Evolutionary conservation across 768 basidiomycete genomes (phyloP).

Genomic region (Suillus luteus): DNA sequence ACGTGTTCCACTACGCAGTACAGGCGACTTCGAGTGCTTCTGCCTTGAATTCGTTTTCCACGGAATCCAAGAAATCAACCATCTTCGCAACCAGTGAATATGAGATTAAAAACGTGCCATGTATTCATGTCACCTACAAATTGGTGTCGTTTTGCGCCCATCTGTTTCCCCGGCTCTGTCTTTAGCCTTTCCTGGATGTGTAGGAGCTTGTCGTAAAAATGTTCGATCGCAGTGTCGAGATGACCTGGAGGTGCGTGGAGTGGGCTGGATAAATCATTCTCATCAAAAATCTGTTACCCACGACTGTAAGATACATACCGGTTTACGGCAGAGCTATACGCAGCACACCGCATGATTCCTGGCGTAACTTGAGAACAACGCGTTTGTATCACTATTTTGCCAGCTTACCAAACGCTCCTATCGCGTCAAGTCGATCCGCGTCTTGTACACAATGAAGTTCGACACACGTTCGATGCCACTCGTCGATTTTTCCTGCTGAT

Average conservation of each 20-base stretch:
- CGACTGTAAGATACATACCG: conserved; percentile 33
- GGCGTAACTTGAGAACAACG: not conserved
- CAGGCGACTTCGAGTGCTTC: conserved; percentile 1
- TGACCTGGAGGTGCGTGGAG: conserved; percentile 50
- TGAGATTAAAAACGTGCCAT: conserved; percentile 10
- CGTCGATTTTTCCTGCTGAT: conserved; percentile 52
- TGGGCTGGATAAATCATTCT: conserved; percentile 32
- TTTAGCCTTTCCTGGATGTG: conserved; percentile 75
- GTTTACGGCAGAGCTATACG: conserved; percentile 59
- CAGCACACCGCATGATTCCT: conserved; percentile 72
- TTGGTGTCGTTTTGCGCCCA: conserved; percentile 74
- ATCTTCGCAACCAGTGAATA: conserved; percentile 44
- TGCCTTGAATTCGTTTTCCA: conserved; percentile 54
- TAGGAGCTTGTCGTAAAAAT: conserved; percentile 86
- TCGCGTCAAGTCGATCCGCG: conserved; percentile 77
- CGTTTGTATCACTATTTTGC: not conserved
- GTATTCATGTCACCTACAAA: conserved; percentile 47
- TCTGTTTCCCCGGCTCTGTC: conserved; percentile 65
- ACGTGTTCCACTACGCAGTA: not conserved
- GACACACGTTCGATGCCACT: conserved; percentile 69
- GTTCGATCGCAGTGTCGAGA: conserved; percentile 65
- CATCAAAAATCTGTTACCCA: not conserved
- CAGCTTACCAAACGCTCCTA: conserved; percentile 71
- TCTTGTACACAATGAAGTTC: conserved; percentile 87
- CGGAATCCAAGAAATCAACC: conserved; percentile 58